Base-by-base conservation (phyloP, 1,284 basidiomycete genomes). In the Rhodotorula sp. region DNA sequence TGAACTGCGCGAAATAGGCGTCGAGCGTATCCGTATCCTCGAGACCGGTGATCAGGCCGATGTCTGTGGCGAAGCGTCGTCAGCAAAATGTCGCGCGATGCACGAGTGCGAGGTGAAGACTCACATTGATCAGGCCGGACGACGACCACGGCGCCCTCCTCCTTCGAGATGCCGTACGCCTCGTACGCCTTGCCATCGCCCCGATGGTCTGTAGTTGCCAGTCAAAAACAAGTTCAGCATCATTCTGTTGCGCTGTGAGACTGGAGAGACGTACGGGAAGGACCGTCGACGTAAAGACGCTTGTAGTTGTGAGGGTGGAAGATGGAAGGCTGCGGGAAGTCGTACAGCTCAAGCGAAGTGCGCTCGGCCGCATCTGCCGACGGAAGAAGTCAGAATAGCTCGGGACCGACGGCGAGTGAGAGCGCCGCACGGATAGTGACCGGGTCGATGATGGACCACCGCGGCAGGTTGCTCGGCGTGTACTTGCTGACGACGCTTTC, bases 121-220 rank as follows among this genome's bases (percentile, higher is more conserved):
- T 61, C 34, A 74, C 76, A 77, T 64, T 75, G 74, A 66, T 82
- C 81, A 0, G 81, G 81, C 10, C 81, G 77, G 34, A 81, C 76
- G 14, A 82, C 74, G 13, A 82, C 73, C 50, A 81, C 75, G 25
- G 78, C 78, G 9, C 81, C 81, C 27, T 76, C 76, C 42, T 80
- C 77, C 13, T 78, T 77, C 46, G 78, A 71, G 66, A 82, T 80
- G 48, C 81, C 81, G 71, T 80, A 82, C 21, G 78, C 75, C 57
- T 78, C 76, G 76, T 82, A 82, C 14, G 80, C 79, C n/a, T 80
- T 74, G 52, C 80, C 80, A 64, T 81, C 77, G 49, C 81, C 81
- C 49, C 73, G 73, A 64, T 81, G 79, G 72, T 80, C 74, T 75
- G 52, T 3, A 3, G 27, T 17, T 0, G 13, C 19, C 14, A 23